Evolutionary conservation across 2,329 filamentous ascomycete species (phyloP), one percentile per base, ranked within the genome.

Genomic region (Sporothrix pseudoabietina): DNA sequence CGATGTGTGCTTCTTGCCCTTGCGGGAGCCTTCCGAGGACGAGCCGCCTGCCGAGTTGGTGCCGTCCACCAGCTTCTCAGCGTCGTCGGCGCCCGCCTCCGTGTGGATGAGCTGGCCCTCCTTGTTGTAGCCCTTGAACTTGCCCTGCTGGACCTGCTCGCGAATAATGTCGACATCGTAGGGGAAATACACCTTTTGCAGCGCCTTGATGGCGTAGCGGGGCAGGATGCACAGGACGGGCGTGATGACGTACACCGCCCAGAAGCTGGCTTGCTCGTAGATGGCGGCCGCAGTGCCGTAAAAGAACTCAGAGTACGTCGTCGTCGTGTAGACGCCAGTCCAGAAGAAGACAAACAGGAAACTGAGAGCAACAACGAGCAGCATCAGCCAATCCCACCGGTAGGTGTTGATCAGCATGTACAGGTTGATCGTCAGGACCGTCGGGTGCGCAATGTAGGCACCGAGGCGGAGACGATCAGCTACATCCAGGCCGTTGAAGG

Each of bases 401-500:
- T 97, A 98, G 0, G 93, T 97, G 83, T 99, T 99, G 84, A 98
- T 90, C 76, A 99, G 85, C 77, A 99, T 93, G 84, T 98, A 99
- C 74, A 91, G 84, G 82, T 99, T 99, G 85, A 97, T 97, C 55
- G 93, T 91, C 77, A 97, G 84, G 74, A 99, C 91, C 7, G 93
- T 90, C 16, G 93, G 92, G 73, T 93, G 93, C 3, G 91, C 94
- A 77, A 98, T 89, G 81, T 96, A 97, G 71, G 93, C 88, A 78
- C 96, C 96, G 79, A 99, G 91, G 76, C 94, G 90, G 76, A 90
- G 88, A 77, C 94, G 90, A 78, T 98, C 95, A 75, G 89, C 87
- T 35, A 98, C 84, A 77, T 91, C 89, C 70, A 92, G 85, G 5
- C 96, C 96, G 76, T 88, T 91, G n/a, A 85, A 83, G 7, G 90